These are phyloP conservation scores for Neurospora cerealis DNA, from an alignment of 495 filamentous ascomycete species.

Conservation along the genomic window DNA sequence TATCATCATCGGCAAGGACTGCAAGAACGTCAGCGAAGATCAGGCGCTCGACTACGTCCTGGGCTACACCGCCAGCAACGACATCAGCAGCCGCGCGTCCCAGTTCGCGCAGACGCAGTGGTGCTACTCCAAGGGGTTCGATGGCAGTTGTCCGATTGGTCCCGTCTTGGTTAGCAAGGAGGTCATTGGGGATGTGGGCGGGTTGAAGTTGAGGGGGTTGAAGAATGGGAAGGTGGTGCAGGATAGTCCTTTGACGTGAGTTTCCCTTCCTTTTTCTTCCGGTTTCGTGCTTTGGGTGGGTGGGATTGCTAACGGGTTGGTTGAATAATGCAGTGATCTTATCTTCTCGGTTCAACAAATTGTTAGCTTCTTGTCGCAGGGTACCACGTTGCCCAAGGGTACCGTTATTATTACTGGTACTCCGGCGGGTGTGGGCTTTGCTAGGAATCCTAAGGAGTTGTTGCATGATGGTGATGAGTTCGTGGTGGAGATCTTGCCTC, in stretches of 20 bases:
- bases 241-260: slow-evolving; percentile 40
- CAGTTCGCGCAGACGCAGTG: slow-evolving; percentile 40
- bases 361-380: slow-evolving; percentile 38
- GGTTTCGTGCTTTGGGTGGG: neutral
- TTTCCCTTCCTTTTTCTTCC: neutral
- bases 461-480: slow-evolving; percentile 38
- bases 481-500: slow-evolving; percentile 35
- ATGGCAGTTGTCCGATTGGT: slow-evolving; percentile 38
- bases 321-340: slow-evolving; percentile 24
- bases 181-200: slow-evolving; percentile 29
- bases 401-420: slow-evolving; percentile 40
- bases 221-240: slow-evolving; percentile 41
- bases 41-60: slow-evolving; percentile 37
- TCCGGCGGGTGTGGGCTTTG: slow-evolving; percentile 37
- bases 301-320: neutral
- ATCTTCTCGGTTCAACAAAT: slow-evolving; percentile 37
- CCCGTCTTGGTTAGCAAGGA: slow-evolving; percentile 45
- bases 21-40: slow-evolving; percentile 35
- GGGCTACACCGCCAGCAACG: slow-evolving; percentile 38
- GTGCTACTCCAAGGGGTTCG: slow-evolving; percentile 40
- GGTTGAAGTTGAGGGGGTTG: slow-evolving; percentile 28
- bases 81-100: slow-evolving; percentile 30
- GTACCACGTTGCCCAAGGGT: slow-evolving; percentile 36
- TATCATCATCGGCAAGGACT: slow-evolving; percentile 36
- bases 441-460: slow-evolving; percentile 30